Evolutionary conservation across 495 filamentous ascomycete species (phyloP).

Genomic region (Hyaloscypha finlandica): DNA sequence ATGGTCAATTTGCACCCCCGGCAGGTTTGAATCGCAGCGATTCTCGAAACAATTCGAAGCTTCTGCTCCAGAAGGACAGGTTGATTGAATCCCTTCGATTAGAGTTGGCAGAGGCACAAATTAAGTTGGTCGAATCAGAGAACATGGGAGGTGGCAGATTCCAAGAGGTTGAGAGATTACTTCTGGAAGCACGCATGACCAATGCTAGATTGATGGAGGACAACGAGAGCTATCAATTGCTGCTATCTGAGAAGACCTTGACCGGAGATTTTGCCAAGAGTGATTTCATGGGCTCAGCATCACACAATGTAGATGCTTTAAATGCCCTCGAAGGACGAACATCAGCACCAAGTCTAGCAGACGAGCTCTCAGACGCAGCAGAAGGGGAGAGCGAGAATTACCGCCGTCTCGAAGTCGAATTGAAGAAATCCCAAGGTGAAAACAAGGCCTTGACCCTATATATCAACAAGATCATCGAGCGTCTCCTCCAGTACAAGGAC

Average conservation of each 20-base stretch:
- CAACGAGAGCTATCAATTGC: conserved; percentile 95
- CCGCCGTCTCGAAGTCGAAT: conserved; percentile 73
- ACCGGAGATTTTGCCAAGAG: conserved; percentile 89
- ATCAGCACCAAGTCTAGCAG: conserved; percentile 68
- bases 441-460: conserved; percentile 97
- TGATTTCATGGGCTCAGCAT: conserved; percentile 64
- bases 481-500: conserved; percentile 88
- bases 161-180: conserved; percentile 81
- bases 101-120: conserved; percentile 91
- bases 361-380: conserved; percentile 76
- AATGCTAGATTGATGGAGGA: conserved; percentile 97
- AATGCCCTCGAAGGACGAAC: conserved; percentile 55
- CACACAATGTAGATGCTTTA: conserved; percentile 56
- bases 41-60: conserved; percentile 81
- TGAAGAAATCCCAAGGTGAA: conserved; percentile 83
- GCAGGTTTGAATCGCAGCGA: conserved; percentile 77
- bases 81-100: conserved; percentile 89
- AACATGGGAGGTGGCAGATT: conserved; percentile 84
- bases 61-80: conserved; percentile 92
- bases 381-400: conserved; percentile 58
- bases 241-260: conserved; percentile 89
- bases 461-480: conserved; percentile 97
- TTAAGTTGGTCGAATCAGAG: conserved; percentile 92
- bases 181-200: conserved; percentile 88
- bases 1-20: conserved; percentile 85